Base-by-base conservation (phyloP, 768 basidiomycete genomes). In the Lactarius deliciosus region DNA sequence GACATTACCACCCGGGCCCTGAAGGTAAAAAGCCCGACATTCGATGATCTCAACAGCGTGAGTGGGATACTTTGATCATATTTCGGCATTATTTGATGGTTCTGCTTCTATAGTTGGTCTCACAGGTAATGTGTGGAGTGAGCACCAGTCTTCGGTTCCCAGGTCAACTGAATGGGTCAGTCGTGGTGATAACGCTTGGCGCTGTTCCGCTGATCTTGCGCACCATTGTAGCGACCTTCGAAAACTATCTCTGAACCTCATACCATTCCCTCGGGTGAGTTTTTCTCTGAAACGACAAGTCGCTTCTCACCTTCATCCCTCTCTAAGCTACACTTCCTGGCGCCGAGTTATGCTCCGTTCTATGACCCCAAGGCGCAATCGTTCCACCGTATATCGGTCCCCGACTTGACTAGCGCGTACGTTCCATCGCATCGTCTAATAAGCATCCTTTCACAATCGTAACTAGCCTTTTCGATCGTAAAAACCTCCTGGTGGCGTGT, bases 341-440 rank as follows among this genome's bases (percentile, higher is more conserved):
- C 94, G 81, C 93, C 94, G 58, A 95, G 93, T 70, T 97, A 94
- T 75, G 94, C 94, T 0, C 97, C 97, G 0, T 86, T 98, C 71
- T 86, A 84, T 69, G 85, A 93, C 70, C 81, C 85, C 3, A 85
- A 85, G 63, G 81, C 86, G 0, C 80, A 79, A 57, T 77, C 83
- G 2, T 95, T 84, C 78, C 81, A 88, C 69, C 81, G 81, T 30
- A 76, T 82, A 54, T 85, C 85, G 7, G 81, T 91, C 4, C 72
- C 86, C 0, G 92, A 95, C 69, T 74, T 96, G 63, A 93, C 91
- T 0, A 81, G 83, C 70, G 85, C 87, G 91, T 93, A 78, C 56
- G 88, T 75, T 55, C 11, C 47, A 32, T 45, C 36, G 2, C 6
- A 5, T 53, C 16, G 18, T 16, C 20, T 58, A 45, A 45, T 28